Base-by-base conservation (phyloP, 768 basidiomycete species). In the Macrolepiota dolichaula region DNA sequence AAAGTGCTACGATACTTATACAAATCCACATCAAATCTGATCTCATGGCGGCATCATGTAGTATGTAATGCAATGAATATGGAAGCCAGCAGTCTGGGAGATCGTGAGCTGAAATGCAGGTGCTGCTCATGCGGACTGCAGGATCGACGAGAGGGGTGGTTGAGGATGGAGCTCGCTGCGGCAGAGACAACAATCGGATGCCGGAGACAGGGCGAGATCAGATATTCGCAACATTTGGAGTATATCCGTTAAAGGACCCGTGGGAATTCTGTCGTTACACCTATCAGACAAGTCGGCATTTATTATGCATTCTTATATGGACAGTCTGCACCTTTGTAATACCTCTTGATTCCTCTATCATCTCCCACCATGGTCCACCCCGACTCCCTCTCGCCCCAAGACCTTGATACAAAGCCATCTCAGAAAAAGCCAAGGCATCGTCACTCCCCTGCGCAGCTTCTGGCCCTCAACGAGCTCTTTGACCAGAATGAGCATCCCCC, bases 361-460 rank as follows among this genome's bases (percentile, higher is more conserved):
- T 66, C 63, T 63, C 40, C 62, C 61, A 49, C 65, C 64, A 59
- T 64, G 63, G 66, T 63, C 59, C 67, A 68, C 65, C 67, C 71
- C 59, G 65, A 65, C 46, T 65, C 73, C 63, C 67, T 69, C 63
- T 67, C 70, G 63, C 54, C 58, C 61, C 63, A 62, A 35, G 61
- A 65, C 61, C 40, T 61, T 47, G 60, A 66, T 59, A 76, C 82
- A 65, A 80, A 78, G 66, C 36, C 52, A 44, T 50, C 54, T 38
- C 77, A 77, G 56, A 91, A 91, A 83, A 91, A 92, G 70, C 87
- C 90, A 51, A 82, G 91, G 64, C 88, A 91, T 74, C 84, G 91
- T 51, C 91, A 92, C 68, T 83, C 84, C 38, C 84, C 87, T 17
- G 75, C 76, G 32, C 91, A 92, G 73, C 81, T 92, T 32, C 83